phyloP scores from a whole-genome alignment of 768 basidiomycete species.

The Cystofilobasidium bisporidii region DNA sequence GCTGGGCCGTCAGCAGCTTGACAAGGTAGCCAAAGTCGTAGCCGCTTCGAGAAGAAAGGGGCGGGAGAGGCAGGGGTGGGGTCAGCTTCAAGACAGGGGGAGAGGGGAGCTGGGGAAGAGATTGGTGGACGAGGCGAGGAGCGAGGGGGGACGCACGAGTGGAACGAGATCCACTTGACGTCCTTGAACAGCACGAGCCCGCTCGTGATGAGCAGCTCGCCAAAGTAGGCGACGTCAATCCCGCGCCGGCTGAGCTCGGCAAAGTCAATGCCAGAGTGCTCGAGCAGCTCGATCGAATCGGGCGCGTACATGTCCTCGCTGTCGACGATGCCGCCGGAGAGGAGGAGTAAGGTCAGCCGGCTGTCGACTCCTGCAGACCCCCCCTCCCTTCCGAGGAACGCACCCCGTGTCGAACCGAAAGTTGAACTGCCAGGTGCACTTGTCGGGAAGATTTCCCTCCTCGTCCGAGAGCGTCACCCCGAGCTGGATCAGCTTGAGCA shows the following conservation, averaged over 20 bases:
- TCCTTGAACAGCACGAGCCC: constrained; percentile 82
- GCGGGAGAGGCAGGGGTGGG: neutral
- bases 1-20: constrained; percentile 68
- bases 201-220: constrained; percentile 91
- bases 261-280: constrained; percentile 93
- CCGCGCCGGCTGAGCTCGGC: constrained; percentile 85
- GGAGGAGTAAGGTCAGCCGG: too few species aligned
- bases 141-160: constrained; percentile 57
- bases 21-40: constrained; percentile 99
- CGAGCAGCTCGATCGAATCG: constrained; percentile 88
- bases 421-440: constrained; percentile 98
- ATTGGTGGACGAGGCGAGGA: neutral
- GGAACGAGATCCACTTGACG: constrained; percentile 94
- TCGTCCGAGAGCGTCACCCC: constrained; percentile 91
- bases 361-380: too few species aligned
- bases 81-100: neutral
- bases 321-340: too few species aligned
- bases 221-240: constrained; percentile 86
- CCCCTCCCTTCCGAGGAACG: too few species aligned
- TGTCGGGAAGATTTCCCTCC: constrained; percentile 82
- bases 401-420: constrained; percentile 85
- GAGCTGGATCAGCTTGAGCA: constrained; percentile 94
- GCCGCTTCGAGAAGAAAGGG: constrained; percentile 50
- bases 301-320: constrained; percentile 98
- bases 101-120: neutral